A percentile compares a stretch with the other conserved stretches of the same genome.
Conservation (phyloP, 2,329 filamentous ascomycete species). For the Penicillium corylophilum region DNA sequence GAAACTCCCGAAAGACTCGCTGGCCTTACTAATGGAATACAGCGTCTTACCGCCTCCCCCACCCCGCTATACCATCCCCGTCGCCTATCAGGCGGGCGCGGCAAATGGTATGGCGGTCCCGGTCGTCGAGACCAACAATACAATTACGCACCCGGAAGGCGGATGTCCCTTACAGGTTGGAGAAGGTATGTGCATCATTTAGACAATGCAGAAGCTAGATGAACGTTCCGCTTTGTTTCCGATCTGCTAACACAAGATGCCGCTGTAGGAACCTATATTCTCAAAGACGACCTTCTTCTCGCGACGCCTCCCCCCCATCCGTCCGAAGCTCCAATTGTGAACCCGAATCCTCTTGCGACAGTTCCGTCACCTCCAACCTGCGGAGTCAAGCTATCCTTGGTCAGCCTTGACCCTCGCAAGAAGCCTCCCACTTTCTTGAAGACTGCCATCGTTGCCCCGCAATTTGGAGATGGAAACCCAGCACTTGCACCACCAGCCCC, state of each 20-base stretch:
- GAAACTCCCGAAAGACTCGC: not conserved
- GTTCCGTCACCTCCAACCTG: constrained; percentile 77
- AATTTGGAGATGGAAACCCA: constrained; percentile 84
- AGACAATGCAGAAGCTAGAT: not conserved
- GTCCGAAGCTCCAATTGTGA: constrained; percentile 81
- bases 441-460: constrained; percentile 52
- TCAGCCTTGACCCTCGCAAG: constrained; percentile 66
- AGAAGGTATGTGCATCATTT: constrained; percentile 64
- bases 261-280: constrained; percentile 74
- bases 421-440: constrained; percentile 41
- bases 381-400: constrained; percentile 79
- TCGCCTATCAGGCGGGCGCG: constrained; percentile 70
- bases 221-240: not conserved
- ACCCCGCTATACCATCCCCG: constrained; percentile 74
- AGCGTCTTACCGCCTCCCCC: constrained; percentile 83
- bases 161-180: constrained; percentile 90
- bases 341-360: constrained; percentile 88
- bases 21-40: constrained; percentile 14
- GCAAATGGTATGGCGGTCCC: constrained; percentile 67
- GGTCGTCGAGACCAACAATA: constrained; percentile 93
- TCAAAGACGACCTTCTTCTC: constrained; percentile 87
- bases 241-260: constrained; percentile 16
- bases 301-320: constrained; percentile 94
- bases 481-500: constrained; percentile 58
- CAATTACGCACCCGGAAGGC: constrained; percentile 73